Conservation (phyloP, 1,139 yeast genomes). For the Blastobotrys raffinosifermentans region DNA sequence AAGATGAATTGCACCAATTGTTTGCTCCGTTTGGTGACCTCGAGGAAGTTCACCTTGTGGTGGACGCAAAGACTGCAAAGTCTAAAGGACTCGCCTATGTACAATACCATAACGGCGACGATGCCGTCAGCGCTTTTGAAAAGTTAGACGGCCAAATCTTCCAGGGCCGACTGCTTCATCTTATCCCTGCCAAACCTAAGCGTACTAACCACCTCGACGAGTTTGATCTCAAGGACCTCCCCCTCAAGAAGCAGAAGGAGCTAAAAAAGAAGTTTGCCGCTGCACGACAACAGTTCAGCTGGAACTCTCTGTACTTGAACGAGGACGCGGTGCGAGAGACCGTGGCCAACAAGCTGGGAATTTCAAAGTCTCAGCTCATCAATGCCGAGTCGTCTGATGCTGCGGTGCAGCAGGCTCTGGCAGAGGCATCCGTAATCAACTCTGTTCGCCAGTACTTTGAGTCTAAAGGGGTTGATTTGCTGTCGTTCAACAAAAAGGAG, state of each 20-base stretch:
- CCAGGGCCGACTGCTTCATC: slow-evolving; percentile 90
- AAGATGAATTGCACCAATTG: slow-evolving; percentile 63
- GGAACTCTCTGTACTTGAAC: slow-evolving; percentile 92
- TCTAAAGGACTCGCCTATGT: slow-evolving; percentile 93
- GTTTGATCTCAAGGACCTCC: slow-evolving; percentile 82
- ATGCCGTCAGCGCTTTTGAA: slow-evolving; percentile 71
- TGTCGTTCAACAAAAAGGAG: slow-evolving; percentile 63
- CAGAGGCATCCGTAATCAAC: slow-evolving; percentile 93
- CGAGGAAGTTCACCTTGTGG: slow-evolving; percentile 72
- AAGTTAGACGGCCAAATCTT: slow-evolving; percentile 80
- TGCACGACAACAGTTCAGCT: slow-evolving; percentile 75
- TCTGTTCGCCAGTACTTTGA: slow-evolving; percentile 87
- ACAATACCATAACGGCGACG: slow-evolving; percentile 56
- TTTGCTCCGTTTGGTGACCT: slow-evolving; percentile 43
- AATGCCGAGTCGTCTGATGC: slow-evolving; percentile 84
- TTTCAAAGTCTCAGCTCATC: slow-evolving; percentile 73
- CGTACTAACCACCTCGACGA: slow-evolving; percentile 77
- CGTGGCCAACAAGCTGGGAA: slow-evolving; percentile 79
- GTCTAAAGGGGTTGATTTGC: slow-evolving; percentile 74
- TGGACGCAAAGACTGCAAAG: slow-evolving; percentile 83
- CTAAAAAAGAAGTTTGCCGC: slow-evolving; percentile 81
- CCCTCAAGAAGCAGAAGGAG: slow-evolving; percentile 85
- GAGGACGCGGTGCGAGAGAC: slow-evolving; percentile 88
- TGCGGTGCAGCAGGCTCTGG: slow-evolving; percentile 96
- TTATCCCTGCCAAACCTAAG: slow-evolving; percentile 78